Percentiles rank a stretch among this genome's conserved stretches.
Conservation (phyloP, 495 filamentous ascomycete genomes). For the Aspergillus diversus region DNA sequence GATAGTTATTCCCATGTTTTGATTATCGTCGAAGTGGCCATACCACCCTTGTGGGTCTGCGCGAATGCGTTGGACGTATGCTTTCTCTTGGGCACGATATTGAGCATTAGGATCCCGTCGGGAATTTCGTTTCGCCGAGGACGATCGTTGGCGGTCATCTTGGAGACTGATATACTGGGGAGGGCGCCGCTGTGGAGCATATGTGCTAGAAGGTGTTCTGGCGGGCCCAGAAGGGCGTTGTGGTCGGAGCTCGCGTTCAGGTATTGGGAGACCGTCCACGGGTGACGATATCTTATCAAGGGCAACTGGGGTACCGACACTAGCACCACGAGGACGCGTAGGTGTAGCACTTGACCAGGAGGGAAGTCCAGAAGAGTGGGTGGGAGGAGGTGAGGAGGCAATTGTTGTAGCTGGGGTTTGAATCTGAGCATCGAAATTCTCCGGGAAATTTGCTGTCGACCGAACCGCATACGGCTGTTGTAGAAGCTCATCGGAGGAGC, state of each 20-base stretch:
- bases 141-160: conserved; percentile 55
- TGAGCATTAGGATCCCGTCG: conserved; percentile 75
- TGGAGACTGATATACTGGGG: conserved; percentile 60
- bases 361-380: conserved; percentile 42
- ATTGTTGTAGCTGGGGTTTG: conserved; percentile 48
- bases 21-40: conserved; percentile 74
- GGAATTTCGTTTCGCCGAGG: conserved; percentile 52
- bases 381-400: conserved; percentile 46
- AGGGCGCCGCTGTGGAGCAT: conserved; percentile 75
- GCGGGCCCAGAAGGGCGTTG: conserved; percentile 65
- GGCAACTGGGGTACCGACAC: conserved; percentile 36
- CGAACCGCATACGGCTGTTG: conserved; percentile 47
- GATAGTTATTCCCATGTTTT: conserved; percentile 64
- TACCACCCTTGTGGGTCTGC: conserved; percentile 68
- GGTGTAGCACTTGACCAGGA: conserved; percentile 45
- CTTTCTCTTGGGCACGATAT: conserved; percentile 80
- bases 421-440: conserved; percentile 41
- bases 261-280: conserved; percentile 33
- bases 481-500: conserved; percentile 62
- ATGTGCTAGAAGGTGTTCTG: conserved; percentile 71
- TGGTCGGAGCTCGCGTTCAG: conserved; percentile 35
- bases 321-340: conserved; percentile 45
- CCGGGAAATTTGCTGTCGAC: conserved; percentile 44
- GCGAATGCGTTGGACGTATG: conserved; percentile 75
- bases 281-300: conserved; percentile 35